Conservation (phyloP, 352 stramenopile species). For the Lagenidium sp. region DNA sequence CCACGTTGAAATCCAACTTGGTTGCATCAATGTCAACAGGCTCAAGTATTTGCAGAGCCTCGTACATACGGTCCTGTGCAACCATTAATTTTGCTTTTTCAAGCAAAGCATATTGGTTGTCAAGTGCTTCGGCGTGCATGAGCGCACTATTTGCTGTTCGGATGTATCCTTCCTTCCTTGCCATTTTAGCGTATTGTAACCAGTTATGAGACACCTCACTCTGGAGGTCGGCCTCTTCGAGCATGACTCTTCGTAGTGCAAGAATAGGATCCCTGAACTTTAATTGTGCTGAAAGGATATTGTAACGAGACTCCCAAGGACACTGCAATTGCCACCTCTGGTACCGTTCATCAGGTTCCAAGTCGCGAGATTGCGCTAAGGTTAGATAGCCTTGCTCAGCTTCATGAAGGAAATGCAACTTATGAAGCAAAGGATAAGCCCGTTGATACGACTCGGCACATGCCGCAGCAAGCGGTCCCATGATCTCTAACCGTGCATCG, state of each 20-base stretch:
- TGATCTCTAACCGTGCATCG: conserved; percentile 40
- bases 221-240: conserved; percentile 52
- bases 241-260: conserved; percentile 65
- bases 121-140: conserved; percentile 76
- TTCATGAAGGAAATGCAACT: conserved; percentile 39
- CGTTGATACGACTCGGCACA: conserved; percentile 38
- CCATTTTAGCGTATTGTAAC: conserved; percentile 75
- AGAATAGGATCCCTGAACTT: conserved; percentile 82
- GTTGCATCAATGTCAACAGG: conserved; percentile 69
- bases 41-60: conserved; percentile 78
- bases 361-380: conserved; percentile 1
- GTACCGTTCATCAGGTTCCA: conserved; percentile 3
- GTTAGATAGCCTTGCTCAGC: conserved; percentile 23
- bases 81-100: conserved; percentile 81
- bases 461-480: conserved; percentile 28
- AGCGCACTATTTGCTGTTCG: conserved; percentile 73
- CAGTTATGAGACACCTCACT: conserved; percentile 75
- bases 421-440: conserved; percentile 29
- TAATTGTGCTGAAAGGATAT: conserved; percentile 63
- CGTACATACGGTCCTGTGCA: conserved; percentile 74
- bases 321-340: conserved; percentile 46
- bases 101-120: conserved; percentile 61
- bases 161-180: conserved; percentile 76
- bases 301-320: conserved; percentile 61
- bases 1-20: conserved; percentile 65